A percentile compares a stretch with the other conserved stretches of the same genome.
Evolutionary conservation across 345 rosid genomes (phyloP).

Genomic region (Acer yangbiense): DNA sequence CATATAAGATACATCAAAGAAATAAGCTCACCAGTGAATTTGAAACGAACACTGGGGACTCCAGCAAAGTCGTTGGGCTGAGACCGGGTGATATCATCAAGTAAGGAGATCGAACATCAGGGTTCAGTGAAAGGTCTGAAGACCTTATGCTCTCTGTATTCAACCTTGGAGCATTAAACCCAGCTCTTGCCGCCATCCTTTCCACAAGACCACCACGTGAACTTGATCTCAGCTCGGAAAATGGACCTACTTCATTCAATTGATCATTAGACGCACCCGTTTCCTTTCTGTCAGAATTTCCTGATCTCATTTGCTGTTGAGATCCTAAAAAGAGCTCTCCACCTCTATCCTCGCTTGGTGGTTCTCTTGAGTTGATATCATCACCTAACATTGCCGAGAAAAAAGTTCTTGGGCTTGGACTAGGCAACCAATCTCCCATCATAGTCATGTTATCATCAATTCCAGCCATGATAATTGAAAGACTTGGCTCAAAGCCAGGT

Average conservation of each 20-base stretch:
- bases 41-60: slow-evolving; percentile 82
- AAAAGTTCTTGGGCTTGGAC: slow-evolving; percentile 61
- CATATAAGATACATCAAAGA: slow-evolving; percentile 1
- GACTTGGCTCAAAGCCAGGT: slow-evolving; percentile 19
- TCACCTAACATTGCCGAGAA: slow-evolving; percentile 56
- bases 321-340: slow-evolving; percentile 40
- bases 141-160: slow-evolving; percentile 75
- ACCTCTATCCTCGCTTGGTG: slow-evolving; percentile 32
- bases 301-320: slow-evolving; percentile 28
- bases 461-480: slow-evolving; percentile 56
- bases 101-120: slow-evolving; percentile 58
- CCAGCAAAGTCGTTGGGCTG: slow-evolving; percentile 88
- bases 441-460: slow-evolving; percentile 68
- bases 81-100: slow-evolving; percentile 85
- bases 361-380: slow-evolving; percentile 49
- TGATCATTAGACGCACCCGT: slow-evolving; percentile 24
- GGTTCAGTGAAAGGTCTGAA: slow-evolving; percentile 46
- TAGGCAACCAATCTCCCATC: slow-evolving; percentile 84
- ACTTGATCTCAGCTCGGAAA: slow-evolving; percentile 45
- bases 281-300: slow-evolving; percentile 37
- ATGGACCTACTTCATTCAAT: slow-evolving; percentile 30
- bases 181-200: slow-evolving; percentile 85
- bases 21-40: slow-evolving; percentile 61
- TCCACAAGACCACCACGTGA: slow-evolving; percentile 71
- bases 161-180: slow-evolving; percentile 78